phyloP scores from a whole-genome alignment of 345 rosid genomes.

The Populus alba region DNA sequence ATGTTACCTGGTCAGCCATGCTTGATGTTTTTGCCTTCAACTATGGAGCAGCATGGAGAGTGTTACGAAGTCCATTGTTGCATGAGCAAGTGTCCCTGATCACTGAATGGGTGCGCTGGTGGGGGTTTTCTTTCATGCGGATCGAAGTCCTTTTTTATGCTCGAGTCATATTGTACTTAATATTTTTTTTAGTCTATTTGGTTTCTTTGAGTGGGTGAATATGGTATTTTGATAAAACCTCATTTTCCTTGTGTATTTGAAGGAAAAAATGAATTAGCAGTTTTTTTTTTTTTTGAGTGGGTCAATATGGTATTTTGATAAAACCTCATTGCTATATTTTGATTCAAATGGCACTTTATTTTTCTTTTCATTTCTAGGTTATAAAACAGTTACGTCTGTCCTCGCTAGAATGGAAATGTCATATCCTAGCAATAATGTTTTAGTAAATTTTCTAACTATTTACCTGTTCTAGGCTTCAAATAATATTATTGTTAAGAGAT shows the following conservation, averaged over 20 bases:
- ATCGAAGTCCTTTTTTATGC: neutral
- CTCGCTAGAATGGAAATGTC: neutral
- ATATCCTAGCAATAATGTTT: too few relatives aligned
- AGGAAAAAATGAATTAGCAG: neutral
- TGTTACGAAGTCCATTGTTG: neutral
- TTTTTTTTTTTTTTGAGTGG: neutral
- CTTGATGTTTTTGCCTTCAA: neutral
- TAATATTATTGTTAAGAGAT: too few relatives aligned
- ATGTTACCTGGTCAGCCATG: neutral
- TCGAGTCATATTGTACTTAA: neutral
- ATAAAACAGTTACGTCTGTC: neutral
- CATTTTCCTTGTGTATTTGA: neutral
- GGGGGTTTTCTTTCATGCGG: neutral
- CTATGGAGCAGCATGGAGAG: neutral
- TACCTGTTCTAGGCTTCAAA: too few relatives aligned
- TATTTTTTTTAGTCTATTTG: neutral
- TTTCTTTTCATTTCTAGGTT: too few relatives aligned
- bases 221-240: neutral
- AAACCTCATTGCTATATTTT: too few relatives aligned
- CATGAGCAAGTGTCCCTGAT: slow-evolving; percentile 3
- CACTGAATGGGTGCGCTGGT: neutral
- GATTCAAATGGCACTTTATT: too few relatives aligned
- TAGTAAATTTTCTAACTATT: too few relatives aligned
- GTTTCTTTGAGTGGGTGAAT: slow-evolving; percentile 1
- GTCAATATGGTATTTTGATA: too few relatives aligned